phyloP scores from a whole-genome alignment of 306 rosid genomes.

The Cucurbita ficifolia region DNA sequence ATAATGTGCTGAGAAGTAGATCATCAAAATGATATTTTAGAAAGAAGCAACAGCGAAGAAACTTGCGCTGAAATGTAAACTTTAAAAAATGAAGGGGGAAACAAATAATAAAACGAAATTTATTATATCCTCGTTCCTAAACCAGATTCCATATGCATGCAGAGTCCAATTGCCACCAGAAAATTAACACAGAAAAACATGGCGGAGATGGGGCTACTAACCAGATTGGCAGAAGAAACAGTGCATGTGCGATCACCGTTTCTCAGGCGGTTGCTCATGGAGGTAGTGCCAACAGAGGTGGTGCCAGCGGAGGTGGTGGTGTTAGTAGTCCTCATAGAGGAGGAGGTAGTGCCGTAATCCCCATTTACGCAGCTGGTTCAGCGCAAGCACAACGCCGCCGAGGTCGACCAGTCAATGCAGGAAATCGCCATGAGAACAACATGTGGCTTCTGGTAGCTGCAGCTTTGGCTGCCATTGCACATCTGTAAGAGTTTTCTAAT shows the following conservation, averaged over 20 bases:
- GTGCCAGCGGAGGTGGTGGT: conserved; percentile 9
- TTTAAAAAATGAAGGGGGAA: background rate
- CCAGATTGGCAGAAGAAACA: background rate
- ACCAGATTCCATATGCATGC: background rate
- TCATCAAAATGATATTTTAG: too few species aligned
- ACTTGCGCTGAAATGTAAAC: background rate
- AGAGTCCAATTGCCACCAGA: conserved; percentile 2
- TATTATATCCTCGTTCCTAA: background rate
- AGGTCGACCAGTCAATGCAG: conserved; percentile 26
- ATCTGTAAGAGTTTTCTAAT: conserved; percentile 5
- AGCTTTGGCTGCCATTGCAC: conserved; percentile 19
- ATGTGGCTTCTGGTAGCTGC: conserved; percentile 17
- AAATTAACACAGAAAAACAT: conserved; percentile 11
- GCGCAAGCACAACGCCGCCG: conserved; percentile 32
- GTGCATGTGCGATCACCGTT: background rate
- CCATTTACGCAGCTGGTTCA: conserved; percentile 48
- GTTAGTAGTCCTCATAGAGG: conserved; percentile 15
- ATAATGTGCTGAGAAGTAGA: too few species aligned
- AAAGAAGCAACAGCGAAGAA: background rate
- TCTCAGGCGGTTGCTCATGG: conserved; percentile 22
- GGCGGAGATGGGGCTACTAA: background rate
- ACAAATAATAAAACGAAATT: background rate
- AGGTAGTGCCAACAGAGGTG: conserved; percentile 5
- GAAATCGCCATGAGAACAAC: conserved; percentile 20
- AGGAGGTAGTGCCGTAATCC: conserved; percentile 34